A percentile compares a stretch with the other conserved stretches of the same genome.
Conservation (phyloP, 805 yeast species). For the Metschnikowia anglica region DNA sequence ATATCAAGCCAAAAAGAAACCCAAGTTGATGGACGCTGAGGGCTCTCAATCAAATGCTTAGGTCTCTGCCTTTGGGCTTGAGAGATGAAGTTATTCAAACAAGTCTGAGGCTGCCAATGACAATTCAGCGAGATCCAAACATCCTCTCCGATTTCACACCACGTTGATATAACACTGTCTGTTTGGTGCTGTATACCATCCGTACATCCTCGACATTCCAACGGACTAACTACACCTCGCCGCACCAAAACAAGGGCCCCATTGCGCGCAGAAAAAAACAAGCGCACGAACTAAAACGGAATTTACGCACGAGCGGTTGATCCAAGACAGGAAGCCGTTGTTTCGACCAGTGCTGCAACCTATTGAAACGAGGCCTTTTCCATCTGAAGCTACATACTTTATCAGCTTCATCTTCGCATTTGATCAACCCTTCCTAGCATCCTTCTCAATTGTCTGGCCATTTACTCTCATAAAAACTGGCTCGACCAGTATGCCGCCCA, state of each 20-base stretch:
- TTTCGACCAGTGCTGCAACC: background rate
- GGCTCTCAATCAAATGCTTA: too few relatives aligned
- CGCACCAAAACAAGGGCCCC: constrained; percentile 7
- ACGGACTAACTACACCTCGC: constrained; percentile 9
- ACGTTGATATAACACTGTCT: too few relatives aligned
- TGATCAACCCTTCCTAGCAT: background rate
- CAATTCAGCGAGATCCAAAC: too few relatives aligned
- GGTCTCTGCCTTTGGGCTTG: too few relatives aligned
- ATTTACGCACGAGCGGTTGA: constrained; percentile 5
- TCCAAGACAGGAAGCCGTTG: background rate
- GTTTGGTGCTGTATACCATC: background rate
- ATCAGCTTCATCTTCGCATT: background rate
- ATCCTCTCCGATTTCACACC: too few relatives aligned
- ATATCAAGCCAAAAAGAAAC: too few relatives aligned
- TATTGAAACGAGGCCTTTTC: background rate
- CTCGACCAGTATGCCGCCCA: constrained; percentile 16
- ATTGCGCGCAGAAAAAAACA: constrained; percentile 7
- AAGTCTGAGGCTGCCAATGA: too few relatives aligned
- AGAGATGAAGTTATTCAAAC: too few relatives aligned
- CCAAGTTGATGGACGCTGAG: too few relatives aligned
- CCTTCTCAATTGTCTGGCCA: background rate
- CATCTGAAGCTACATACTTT: background rate
- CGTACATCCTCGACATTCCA: constrained; percentile 5
- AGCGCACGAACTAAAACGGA: constrained; percentile 1
- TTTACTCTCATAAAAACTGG: background rate